phyloP scores from a whole-genome alignment of 2,329 filamentous ascomycete species.

The Claviceps cyperi region DNA sequence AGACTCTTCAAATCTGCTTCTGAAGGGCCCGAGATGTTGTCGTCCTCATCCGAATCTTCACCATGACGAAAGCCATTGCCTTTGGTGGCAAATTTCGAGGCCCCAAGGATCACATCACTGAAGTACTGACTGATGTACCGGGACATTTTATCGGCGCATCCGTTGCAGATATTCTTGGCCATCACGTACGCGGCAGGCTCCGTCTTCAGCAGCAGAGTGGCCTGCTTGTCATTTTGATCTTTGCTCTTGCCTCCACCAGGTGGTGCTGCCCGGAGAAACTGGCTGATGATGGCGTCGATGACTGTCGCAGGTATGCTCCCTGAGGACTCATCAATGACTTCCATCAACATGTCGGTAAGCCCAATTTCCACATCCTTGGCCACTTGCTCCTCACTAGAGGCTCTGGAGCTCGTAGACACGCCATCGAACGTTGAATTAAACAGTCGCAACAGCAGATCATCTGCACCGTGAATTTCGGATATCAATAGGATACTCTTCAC shows the following conservation, averaged over 20 bases:
- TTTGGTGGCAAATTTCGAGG: slow-evolving; percentile 45
- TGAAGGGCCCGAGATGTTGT: slow-evolving; percentile 46
- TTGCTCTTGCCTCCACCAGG: slow-evolving; percentile 47
- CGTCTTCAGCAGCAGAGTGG: slow-evolving; percentile 70
- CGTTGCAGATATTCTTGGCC: slow-evolving; percentile 87
- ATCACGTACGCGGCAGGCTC: slow-evolving; percentile 90
- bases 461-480: slow-evolving; percentile 71
- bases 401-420: slow-evolving; percentile 62
- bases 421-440: slow-evolving; percentile 90
- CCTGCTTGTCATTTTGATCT: slow-evolving; percentile 60
- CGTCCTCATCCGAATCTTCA: slow-evolving; percentile 52
- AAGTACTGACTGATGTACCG: slow-evolving; percentile 93
- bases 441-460: slow-evolving; percentile 63
- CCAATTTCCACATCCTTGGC: slow-evolving; percentile 89
- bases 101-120: slow-evolving; percentile 87
- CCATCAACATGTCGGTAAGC: slow-evolving; percentile 73
- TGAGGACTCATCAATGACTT: slow-evolving; percentile 72
- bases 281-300: slow-evolving; percentile 84
- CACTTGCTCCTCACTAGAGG: slow-evolving; percentile 63
- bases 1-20: slow-evolving; percentile 80
- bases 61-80: slow-evolving; percentile 42
- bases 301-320: slow-evolving; percentile 61
- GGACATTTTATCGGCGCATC: slow-evolving; percentile 84
- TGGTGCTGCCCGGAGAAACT: slow-evolving; percentile 81
- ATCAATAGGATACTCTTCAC: slow-evolving; percentile 91